Evolutionary conservation across 805 yeast species (phyloP).

Genomic region (Wickerhamiella allomyrinae): DNA sequence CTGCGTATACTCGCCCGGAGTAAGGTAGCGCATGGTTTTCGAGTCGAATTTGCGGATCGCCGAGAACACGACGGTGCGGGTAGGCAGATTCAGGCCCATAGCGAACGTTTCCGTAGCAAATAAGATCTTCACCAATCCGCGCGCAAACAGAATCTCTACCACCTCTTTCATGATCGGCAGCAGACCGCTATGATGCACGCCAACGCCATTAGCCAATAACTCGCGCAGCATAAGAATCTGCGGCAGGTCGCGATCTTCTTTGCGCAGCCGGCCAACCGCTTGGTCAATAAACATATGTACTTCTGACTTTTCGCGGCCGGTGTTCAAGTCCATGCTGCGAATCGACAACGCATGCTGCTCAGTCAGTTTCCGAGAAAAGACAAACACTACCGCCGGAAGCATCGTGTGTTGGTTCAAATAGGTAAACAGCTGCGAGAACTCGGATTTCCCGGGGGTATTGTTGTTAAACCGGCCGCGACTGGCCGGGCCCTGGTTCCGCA

Average conservation of each 20-base stretch:
- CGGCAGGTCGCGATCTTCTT: constrained; percentile 86
- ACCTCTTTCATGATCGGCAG: constrained; percentile 87
- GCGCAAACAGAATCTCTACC: constrained; percentile 82
- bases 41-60: constrained; percentile 87
- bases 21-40: constrained; percentile 56
- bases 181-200: constrained; percentile 90
- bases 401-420: constrained; percentile 50
- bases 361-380: constrained; percentile 83
- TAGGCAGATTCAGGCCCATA: constrained; percentile 94
- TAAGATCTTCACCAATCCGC: constrained; percentile 70
- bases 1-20: constrained; percentile 96
- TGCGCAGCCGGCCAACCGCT: constrained; percentile 73
- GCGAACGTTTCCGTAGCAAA: constrained; percentile 98
- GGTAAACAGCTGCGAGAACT: constrained; percentile 65
- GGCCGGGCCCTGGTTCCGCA: constrained; percentile 21
- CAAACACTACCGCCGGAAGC: constrained; percentile 88
- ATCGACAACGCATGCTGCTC: constrained; percentile 83
- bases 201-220: constrained; percentile 77
- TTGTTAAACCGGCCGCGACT: constrained; percentile 29
- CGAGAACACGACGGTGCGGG: constrained; percentile 87
- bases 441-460: constrained; percentile 63
- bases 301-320: constrained; percentile 74
- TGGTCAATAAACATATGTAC: constrained; percentile 86
- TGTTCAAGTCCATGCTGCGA: constrained; percentile 61
- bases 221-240: constrained; percentile 77